Base-by-base conservation (phyloP, 495 filamentous ascomycete genomes). In the Cenococcum geophilum region DNA sequence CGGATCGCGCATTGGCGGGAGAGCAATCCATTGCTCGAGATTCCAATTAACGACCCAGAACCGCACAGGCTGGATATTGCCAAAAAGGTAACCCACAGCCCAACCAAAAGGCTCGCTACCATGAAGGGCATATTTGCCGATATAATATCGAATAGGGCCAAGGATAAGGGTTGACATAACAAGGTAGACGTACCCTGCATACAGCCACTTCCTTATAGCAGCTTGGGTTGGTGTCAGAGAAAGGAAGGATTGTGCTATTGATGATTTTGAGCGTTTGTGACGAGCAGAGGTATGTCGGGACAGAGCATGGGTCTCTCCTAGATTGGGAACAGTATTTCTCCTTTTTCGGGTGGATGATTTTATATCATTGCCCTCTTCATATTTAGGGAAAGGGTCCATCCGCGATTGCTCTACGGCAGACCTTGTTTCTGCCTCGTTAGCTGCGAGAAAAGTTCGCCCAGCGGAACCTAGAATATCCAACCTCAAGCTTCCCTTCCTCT, bases 51-150 rank as follows among this genome's bases (percentile, higher is more conserved):
- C 74, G 9, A 89, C 79, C 72, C 82, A 78, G 73, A 86, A 83
- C 25, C 76, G 73, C 2, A 77, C 35, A 16, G 67, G 36, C 4
- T 51, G 78, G 8, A 92, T 69, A 66, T 96, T 89, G 14, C 95
- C 92, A 61, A 97, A 82, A 21, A 97, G 73, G 71, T 98, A 98
- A 1, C 87, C 86, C 4, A 96, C 72, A 0, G 91, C 92, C 93
- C 93, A 98, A 0, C 92, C 89, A 35, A 98, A 81, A 0, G 93
- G 92, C 64, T 98, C 93, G 45, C 82, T 69, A 43, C 82, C 84
- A 23, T 81, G 69, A 2, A 98, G 76, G 20, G 90, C 91, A 32
- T 78, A 75, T 51, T 75, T 73, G 42, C 77, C 71, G 50, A 97
- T 80, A 61, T 90, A 88, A 9, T 73, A 76, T 22, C 90, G 82